Base-by-base conservation (phyloP, 371 early-diverging fungal species). In the Mucor saturninus region DNA sequence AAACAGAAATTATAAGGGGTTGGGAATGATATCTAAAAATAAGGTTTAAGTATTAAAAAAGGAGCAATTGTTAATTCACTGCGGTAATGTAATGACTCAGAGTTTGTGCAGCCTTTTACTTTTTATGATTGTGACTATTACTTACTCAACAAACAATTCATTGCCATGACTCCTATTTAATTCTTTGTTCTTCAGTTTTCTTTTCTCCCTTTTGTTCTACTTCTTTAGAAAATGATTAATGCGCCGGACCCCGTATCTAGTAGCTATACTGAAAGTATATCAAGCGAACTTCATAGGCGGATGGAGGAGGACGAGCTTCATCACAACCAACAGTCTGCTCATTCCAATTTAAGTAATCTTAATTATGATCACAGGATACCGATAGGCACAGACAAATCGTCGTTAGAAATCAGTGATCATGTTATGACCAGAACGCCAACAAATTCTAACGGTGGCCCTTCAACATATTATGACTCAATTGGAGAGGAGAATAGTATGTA, bases 251-350 rank as follows among this genome's bases (percentile, higher is more conserved):
- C 62, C 0, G 35, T 75, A 50, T 68, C 72, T 3, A 71, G 48
- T 62, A 75, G 75, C 49, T 75, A 72, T 32, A 72, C 75, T 2
- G 75, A 75, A 28, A 75, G 75, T 54, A 51, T 75, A n/a, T 50
- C 65, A 31, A 74, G 71, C n/a, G 51, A 58, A 48, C 40, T 55
- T 0, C 40, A 61, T 43, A 39, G 29, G 8, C 14, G 40, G 5
- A 28, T 37, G 40, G 49, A 37, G 11, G 51, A 31, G 4, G 31
- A 29, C 15, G 51, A 58, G 29, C 4, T 50, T 30, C 32, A 40
- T 9, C 46, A 42, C n/a, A 59, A 31, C 0, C 59, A 56, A 8
- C 56, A 55, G 28, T 60, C 60, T 14, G 55, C 60, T 49, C 29
- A 32, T 5, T 65, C 66, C 0, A 48, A 54, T 42, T 40, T 35